These are phyloP conservation scores for Penicillium crustosum DNA, from an alignment of 2,329 filamentous ascomycete genomes.

Conservation along the genomic window DNA sequence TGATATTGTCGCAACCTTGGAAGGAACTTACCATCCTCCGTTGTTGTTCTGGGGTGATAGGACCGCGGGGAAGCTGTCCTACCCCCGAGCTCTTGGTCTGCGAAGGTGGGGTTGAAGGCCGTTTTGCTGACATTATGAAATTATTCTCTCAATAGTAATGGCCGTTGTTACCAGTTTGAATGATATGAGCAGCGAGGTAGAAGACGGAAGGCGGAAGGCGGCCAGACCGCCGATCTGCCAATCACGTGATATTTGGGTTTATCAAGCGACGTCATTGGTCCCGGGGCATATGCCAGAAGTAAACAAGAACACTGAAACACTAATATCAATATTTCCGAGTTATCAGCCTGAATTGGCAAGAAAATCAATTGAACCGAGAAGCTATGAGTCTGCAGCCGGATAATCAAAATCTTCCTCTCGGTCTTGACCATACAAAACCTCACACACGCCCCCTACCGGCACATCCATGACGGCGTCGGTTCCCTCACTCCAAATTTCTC, in stretches of 20 bases:
- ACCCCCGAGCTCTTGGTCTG: constrained; percentile 35
- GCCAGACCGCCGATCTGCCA: neutral
- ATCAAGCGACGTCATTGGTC: constrained; percentile 5
- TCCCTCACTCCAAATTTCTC: constrained; percentile 79
- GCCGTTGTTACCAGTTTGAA: neutral
- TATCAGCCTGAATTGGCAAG: neutral
- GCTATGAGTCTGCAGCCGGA: constrained; percentile 11
- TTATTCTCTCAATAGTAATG: neutral
- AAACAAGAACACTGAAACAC: neutral
- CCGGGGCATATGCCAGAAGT: neutral
- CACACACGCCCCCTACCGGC: constrained; percentile 89
- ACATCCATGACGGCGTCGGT: constrained; percentile 98
- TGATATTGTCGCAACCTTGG: neutral
- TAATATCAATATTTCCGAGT: neutral
- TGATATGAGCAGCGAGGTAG: neutral
- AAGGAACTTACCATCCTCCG: constrained; percentile 52
- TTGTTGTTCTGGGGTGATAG: constrained; percentile 62
- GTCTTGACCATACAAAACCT: constrained; percentile 78
- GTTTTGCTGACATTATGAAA: constrained; percentile 17
- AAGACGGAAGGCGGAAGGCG: constrained; percentile 2
- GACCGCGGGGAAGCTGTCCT: constrained; percentile 45
- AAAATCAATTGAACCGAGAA: neutral
- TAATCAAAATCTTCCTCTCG: constrained; percentile 38
- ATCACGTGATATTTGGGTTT: neutral
- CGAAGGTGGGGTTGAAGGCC: constrained; percentile 41